Evolutionary conservation across 495 filamentous ascomycete species (phyloP).

Genomic region (Penicillium pancosmium): DNA sequence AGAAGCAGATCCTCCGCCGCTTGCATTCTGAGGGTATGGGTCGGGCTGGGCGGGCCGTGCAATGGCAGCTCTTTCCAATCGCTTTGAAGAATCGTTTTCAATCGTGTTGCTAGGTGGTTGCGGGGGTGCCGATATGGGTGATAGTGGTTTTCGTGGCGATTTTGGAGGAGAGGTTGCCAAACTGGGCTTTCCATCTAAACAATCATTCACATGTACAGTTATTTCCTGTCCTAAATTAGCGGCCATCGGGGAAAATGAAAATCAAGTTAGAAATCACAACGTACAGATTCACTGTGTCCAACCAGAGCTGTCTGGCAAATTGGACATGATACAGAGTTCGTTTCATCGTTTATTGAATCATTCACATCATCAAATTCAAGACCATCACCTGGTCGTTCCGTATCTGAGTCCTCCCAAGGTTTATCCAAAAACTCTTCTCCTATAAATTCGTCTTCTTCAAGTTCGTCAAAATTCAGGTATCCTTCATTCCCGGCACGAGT

Average conservation of each 20-base stretch:
- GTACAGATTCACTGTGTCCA: conserved; percentile 59
- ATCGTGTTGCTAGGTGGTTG: conserved; percentile 4
- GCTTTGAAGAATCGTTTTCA: conserved; percentile 39
- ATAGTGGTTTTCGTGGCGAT: conserved; percentile 8
- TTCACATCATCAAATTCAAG: conserved; percentile 23
- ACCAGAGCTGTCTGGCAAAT: conserved; percentile 69
- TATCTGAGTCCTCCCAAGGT: conserved; percentile 17
- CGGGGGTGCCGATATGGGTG: conserved; percentile 23
- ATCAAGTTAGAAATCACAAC: background rate
- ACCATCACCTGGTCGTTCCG: conserved; percentile 8
- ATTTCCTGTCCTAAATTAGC: conserved; percentile 47
- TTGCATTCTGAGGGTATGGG: conserved; percentile 64
- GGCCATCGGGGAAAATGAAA: background rate
- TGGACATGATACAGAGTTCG: conserved; percentile 65
- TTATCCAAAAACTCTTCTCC: conserved; percentile 49
- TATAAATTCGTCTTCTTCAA: conserved; percentile 53
- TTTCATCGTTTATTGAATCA: conserved; percentile 33
- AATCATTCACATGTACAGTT: conserved; percentile 83
- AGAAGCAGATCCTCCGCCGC: conserved; percentile 46
- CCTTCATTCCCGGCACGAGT: conserved; percentile 59
- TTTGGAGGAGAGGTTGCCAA: background rate
- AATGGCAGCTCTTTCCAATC: conserved; percentile 67
- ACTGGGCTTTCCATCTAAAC: conserved; percentile 78
- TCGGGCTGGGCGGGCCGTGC: conserved; percentile 76
- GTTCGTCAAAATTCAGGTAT: conserved; percentile 70